A percentile compares a stretch with the other conserved stretches of the same genome.
Conservation (phyloP, 306 rosid genomes). For the Cicer pinnatifidum region DNA sequence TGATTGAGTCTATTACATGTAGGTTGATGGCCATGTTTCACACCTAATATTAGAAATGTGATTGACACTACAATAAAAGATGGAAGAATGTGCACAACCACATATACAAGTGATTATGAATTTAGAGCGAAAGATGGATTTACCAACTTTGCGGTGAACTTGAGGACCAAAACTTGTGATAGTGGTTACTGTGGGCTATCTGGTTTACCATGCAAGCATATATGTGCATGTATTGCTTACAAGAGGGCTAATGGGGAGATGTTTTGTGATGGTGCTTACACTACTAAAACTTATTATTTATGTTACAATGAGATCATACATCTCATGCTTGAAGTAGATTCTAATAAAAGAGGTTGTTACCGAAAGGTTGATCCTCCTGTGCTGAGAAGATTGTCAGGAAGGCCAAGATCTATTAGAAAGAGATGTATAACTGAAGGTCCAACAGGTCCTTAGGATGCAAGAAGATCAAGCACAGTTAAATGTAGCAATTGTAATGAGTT, state of each 20-base stretch:
- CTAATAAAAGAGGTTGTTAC: not conserved
- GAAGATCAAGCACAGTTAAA: not conserved
- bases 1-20: not conserved
- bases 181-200: not conserved
- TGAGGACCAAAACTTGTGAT: not conserved
- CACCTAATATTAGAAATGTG: no score
- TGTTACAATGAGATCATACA: not conserved
- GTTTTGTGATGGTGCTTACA: not conserved
- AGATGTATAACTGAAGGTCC: not conserved
- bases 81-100: no score
- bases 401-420: not conserved
- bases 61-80: no score
- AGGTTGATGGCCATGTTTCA: not conserved
- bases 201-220: not conserved
- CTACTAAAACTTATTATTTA: not conserved
- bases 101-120: no score
- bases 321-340: not conserved
- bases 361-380: not conserved
- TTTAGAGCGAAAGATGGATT: no score
- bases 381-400: not conserved
- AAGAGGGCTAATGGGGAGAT: not conserved
- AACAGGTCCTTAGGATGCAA: not conserved
- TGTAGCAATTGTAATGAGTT: not conserved
- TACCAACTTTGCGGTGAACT: no score
- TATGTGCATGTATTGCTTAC: not conserved